Conservation (phyloP, 1,139 yeast genomes). For the Meyerozyma sp. region DNA sequence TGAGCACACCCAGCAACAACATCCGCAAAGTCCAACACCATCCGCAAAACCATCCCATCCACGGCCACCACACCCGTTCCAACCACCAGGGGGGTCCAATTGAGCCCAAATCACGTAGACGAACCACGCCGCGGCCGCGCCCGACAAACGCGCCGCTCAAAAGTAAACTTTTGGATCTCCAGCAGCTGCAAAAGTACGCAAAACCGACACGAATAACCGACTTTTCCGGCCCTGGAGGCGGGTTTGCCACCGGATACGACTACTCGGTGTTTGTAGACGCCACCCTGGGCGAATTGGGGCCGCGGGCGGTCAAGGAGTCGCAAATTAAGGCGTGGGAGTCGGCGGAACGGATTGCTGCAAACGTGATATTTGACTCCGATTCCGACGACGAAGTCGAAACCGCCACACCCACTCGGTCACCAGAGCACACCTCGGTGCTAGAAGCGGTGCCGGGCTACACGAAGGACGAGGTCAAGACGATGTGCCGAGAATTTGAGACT, state of each 20-base stretch:
- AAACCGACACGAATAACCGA: conserved; percentile 5
- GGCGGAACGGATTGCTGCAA: conserved; percentile 35
- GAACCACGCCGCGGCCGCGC: conserved; percentile 6
- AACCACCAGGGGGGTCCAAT: conserved; percentile 8
- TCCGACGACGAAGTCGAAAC: conserved; percentile 12
- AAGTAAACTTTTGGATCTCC: conserved; percentile 18
- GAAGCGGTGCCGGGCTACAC: conserved; percentile 39
- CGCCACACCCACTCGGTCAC: conserved; percentile 1
- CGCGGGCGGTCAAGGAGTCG: conserved; percentile 21
- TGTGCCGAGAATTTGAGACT: conserved; percentile 4
- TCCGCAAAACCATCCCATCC: conserved; percentile 3
- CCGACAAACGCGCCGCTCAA: conserved; percentile 6
- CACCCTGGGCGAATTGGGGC: conserved; percentile 1
- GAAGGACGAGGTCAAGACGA: conserved; percentile 27
- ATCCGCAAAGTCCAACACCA: conserved; percentile 15
- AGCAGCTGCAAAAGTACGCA: conserved; percentile 15
- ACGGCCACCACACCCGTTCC: conserved; percentile 1
- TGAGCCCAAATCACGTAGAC: conserved; percentile 8
- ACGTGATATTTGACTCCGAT: conserved; percentile 31
- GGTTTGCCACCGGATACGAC: conserved; percentile 12
- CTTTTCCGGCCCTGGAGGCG: conserved; percentile 1
- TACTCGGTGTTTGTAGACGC: conserved; percentile 16
- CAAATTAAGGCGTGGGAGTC: conserved; percentile 46
- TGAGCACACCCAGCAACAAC: conserved; percentile 22
- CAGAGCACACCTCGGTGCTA: conserved; percentile 8